Evolutionary conservation across 2,329 filamentous ascomycete genomes (phyloP), one percentile per base, ranked within the genome.

Genomic region (Torrubiellomyces zombiae): DNA sequence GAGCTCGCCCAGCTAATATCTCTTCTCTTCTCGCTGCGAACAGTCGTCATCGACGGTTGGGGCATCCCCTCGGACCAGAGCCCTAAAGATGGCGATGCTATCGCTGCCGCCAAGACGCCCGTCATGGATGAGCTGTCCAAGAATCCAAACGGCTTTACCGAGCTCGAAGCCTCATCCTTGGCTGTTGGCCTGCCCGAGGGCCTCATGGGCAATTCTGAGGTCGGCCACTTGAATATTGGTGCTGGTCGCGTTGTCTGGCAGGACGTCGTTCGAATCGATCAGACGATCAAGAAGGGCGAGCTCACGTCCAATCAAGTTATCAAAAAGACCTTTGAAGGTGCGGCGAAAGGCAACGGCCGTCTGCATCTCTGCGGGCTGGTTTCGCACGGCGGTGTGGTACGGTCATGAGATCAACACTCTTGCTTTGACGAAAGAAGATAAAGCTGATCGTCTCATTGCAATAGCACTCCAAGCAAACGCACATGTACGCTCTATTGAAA

Each of bases 1-100:
- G 62, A 71, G 47, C 40, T 67, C 29, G 57, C 54, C 30, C 70
- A 62, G 63, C 63, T 71, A 64, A 67, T 66, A 32, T 51, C 63
- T 42, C 48, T 67, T 47, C 45, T 69, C 25, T 46, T 63, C 56
- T 56, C 37, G 16, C 30, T 23, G 52, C 50, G 25, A 49, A 48
- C 46, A 83, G 78, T 98, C 68, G 89, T 95, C 58, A 98, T 98
- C 64, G 89, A 98, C 60, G 89, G 89, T 47, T 98, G 89, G 89
- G 89, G 89, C 48, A 71, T 95, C 44, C 70, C 85, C 43, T 72
- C 72, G 35, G 75, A 76, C 38, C 59, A 74, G 30, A 91, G 83
- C 29, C 79, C 78, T 43, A 78, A 80, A 45, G 55, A 92, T 55
- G 86, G 89, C 54, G 86, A 98, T 61, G 89, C 89, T 47, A 95